phyloP scores from a whole-genome alignment of 805 yeast species.

The Blastobotrys americana region DNA sequence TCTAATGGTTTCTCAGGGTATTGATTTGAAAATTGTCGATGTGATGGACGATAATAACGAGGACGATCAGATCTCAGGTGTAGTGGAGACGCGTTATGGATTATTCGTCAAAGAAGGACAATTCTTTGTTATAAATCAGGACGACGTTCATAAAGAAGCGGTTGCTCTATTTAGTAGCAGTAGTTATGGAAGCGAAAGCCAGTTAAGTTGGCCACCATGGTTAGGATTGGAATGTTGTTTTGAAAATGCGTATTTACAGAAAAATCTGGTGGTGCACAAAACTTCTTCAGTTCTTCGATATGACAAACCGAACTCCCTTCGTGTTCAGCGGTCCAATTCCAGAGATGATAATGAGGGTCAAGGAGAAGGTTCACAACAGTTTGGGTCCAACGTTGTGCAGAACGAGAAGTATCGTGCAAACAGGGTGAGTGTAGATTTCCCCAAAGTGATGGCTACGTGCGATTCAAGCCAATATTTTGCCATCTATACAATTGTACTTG shows the following conservation, averaged over 20 bases:
- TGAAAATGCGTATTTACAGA: slow-evolving; percentile 41
- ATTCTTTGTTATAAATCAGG: slow-evolving; percentile 56
- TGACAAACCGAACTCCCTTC: slow-evolving; percentile 46
- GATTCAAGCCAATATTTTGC: slow-evolving; percentile 70
- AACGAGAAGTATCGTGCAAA: slow-evolving; percentile 30
- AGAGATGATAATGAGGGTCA: slow-evolving; percentile 9
- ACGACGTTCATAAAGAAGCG: slow-evolving; percentile 37
- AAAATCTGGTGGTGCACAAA: slow-evolving; percentile 52
- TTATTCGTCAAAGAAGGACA: slow-evolving; percentile 62
- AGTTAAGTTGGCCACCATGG: slow-evolving; percentile 82
- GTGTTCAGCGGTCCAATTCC: slow-evolving; percentile 26
- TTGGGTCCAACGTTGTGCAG: slow-evolving; percentile 15
- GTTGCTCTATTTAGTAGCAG: slow-evolving; percentile 40
- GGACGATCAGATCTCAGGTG: slow-evolving; percentile 36
- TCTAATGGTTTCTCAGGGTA: slow-evolving; percentile 63
- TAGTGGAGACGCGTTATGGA: slow-evolving; percentile 63
- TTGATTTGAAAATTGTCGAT: slow-evolving; percentile 62
- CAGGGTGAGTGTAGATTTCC: slow-evolving; percentile 56
- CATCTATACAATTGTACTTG: slow-evolving; percentile 53
- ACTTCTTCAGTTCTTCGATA: slow-evolving; percentile 56
- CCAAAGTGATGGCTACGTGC: slow-evolving; percentile 57
- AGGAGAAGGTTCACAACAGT: slow-evolving; percentile 16
- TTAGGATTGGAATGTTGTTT: slow-evolving; percentile 64
- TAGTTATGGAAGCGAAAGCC: slow-evolving; percentile 47
- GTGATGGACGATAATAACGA: slow-evolving; percentile 44